Base-by-base conservation (phyloP, 2,329 filamentous ascomycete genomes). In the Penicillium sp. region DNA sequence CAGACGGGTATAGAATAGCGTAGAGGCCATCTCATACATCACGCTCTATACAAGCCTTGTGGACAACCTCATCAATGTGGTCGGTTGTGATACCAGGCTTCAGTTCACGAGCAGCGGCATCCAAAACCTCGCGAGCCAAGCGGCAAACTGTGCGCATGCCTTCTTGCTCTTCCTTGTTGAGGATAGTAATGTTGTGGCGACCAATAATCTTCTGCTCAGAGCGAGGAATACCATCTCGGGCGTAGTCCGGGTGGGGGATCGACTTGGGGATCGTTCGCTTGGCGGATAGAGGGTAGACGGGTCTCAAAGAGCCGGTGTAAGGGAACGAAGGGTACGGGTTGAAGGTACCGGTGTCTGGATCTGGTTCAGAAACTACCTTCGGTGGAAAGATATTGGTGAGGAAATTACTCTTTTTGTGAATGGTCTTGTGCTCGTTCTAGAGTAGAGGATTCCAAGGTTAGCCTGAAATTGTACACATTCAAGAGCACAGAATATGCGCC, bases 11-110 rank as follows among this genome's bases (percentile, higher is more conserved):
- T 27, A 36, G 5, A 16, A 24, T 18, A 18, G 14, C 21, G 43
- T 5, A 38, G 36, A 18, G 29, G n/a, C 22, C 7, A 21, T 39
- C 34, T 73, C 89, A 77, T 77, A 97, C 93, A 63, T 97, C 85
- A 76, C 94, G 85, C 77, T 97, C 93, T 62, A 97, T 79, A 71
- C 91, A 97, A 48, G 93, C 94, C 66, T 96, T 91, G 79, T 99
- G 94, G 39, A 96, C 92, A 59, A 97, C 81, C 75, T 95, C 89
- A 70, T 99, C 94, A 55, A 99, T 91, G 67, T 95, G 87, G 71
- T 99, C 94, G 6, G 94, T 97, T 6, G 93, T 97, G 32, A 97
- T 88, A 46, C 94, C 94, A n/a, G 94, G 93, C 70, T 87, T 88
- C 43, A 89, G 78, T 48, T 88, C 93, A 13, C 88, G 86, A 0